These are phyloP conservation scores for Penicillium crystallinum DNA, from an alignment of 495 filamentous ascomycete species.

Conservation along the genomic window DNA sequence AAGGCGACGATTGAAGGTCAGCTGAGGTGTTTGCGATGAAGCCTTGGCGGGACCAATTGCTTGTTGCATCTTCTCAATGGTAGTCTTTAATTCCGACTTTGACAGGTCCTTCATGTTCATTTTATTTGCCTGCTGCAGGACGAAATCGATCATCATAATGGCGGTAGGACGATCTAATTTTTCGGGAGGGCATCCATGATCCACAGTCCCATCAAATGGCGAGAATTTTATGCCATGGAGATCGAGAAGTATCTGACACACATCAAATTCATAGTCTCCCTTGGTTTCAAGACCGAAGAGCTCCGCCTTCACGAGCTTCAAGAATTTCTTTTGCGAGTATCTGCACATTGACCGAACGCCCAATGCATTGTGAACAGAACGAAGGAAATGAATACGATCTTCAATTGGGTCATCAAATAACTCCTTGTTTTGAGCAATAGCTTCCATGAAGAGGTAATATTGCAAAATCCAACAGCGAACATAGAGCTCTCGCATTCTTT, in stretches of 20 bases:
- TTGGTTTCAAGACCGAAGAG: conserved; percentile 57
- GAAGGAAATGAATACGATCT: conserved; percentile 68
- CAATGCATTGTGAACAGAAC: conserved; percentile 75
- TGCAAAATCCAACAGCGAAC: conserved; percentile 81
- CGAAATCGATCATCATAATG: conserved; percentile 71
- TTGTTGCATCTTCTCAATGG: conserved; percentile 84
- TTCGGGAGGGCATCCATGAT: conserved; percentile 72
- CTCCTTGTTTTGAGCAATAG: conserved; percentile 59
- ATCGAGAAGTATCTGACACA: conserved; percentile 84
- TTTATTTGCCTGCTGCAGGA: conserved; percentile 71
- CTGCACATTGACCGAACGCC: conserved; percentile 84
- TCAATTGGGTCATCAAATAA: conserved; percentile 58
- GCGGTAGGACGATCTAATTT: conserved; percentile 71
- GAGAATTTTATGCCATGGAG: conserved; percentile 79
- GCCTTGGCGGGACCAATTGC: conserved; percentile 62
- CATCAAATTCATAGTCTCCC: conserved; percentile 69
- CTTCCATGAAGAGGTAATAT: conserved; percentile 69
- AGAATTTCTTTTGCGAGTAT: conserved; percentile 74
- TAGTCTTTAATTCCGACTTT: conserved; percentile 79
- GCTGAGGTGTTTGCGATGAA: conserved; percentile 58
- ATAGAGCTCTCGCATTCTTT: conserved; percentile 81
- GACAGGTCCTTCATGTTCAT: conserved; percentile 88
- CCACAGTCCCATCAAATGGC: conserved; percentile 58
- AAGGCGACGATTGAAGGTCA: conserved; percentile 68
- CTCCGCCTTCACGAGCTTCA: conserved; percentile 85